Evolutionary conservation across 495 filamentous ascomycete genomes (phyloP).

Genomic region (Aspergillus diversus): DNA sequence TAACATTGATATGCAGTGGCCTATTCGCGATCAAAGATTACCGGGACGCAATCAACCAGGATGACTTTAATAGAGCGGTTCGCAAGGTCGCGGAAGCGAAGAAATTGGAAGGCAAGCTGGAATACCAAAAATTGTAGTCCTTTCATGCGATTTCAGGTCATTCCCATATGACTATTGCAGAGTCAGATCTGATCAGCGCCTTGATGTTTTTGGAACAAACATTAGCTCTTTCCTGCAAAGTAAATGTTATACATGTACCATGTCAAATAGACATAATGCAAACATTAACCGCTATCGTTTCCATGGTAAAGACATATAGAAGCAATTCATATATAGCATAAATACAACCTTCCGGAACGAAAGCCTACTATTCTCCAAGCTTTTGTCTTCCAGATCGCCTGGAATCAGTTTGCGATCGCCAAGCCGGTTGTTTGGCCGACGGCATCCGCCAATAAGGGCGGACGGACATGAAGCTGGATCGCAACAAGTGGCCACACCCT

Average conservation of each 20-base stretch:
- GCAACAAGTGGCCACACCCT: slow-evolving; percentile 25
- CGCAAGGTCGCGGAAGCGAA: slow-evolving; percentile 96
- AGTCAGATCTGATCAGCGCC: slow-evolving; percentile 18
- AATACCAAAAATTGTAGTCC: slow-evolving; percentile 92
- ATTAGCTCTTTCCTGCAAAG: no score
- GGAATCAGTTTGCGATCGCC: slow-evolving; percentile 4
- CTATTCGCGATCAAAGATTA: slow-evolving; percentile 98
- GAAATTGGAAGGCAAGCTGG: slow-evolving; percentile 96
- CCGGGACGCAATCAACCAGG: slow-evolving; percentile 91
- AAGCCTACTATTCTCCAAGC: not conserved
- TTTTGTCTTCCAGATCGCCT: not conserved
- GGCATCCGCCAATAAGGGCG: slow-evolving; percentile 15
- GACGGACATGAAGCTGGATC: slow-evolving; percentile 3
- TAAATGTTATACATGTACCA: no score
- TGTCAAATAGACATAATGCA: no score
- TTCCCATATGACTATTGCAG: slow-evolving; percentile 14
- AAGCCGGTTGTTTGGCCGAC: slow-evolving; percentile 18
- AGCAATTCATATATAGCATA: no score
- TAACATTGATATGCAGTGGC: slow-evolving; percentile 60
- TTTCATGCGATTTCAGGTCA: slow-evolving; percentile 20
- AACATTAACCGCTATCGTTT: no score
- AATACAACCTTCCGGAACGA: no score
- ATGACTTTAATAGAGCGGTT: slow-evolving; percentile 99
- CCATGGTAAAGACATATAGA: no score
- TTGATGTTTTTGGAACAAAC: not conserved